A percentile compares a stretch with the other conserved stretches of the same genome.
phyloP scores from a whole-genome alignment of 768 basidiomycete species.

The Amanita jacksonii region DNA sequence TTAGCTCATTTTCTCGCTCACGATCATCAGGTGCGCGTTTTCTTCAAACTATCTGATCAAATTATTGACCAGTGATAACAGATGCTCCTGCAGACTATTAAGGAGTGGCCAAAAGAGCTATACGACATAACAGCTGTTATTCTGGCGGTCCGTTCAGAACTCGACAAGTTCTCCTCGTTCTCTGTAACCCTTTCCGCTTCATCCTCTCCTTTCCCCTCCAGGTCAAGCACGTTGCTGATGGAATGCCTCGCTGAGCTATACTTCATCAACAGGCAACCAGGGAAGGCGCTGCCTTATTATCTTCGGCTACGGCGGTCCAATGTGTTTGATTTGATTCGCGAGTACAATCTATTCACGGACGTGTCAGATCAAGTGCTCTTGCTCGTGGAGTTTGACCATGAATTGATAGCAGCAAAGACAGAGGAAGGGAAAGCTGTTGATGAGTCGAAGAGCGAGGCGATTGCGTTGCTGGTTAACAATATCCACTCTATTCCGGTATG shows the following conservation, averaged over 20 bases:
- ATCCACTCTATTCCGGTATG: constrained; percentile 91
- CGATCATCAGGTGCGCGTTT: constrained; percentile 51
- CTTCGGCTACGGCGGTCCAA: constrained; percentile 78
- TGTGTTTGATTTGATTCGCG: constrained; percentile 90
- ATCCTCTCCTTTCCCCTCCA: no score
- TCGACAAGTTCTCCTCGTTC: constrained; percentile 52
- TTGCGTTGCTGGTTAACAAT: constrained; percentile 83
- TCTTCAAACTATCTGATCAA: neutral
- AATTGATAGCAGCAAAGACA: constrained; percentile 57
- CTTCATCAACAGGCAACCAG: constrained; percentile 81
- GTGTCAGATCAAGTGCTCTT: constrained; percentile 90
- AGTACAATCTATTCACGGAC: constrained; percentile 89
- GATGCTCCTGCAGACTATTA: constrained; percentile 71
- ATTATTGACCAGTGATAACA: no score
- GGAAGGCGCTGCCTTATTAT: constrained; percentile 88
- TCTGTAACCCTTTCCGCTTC: constrained; percentile 31
- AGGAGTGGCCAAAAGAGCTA: constrained; percentile 84
- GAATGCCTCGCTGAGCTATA: constrained; percentile 93
- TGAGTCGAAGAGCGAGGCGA: constrained; percentile 60
- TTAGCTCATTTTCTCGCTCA: constrained; percentile 77
- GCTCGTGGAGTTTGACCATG: constrained; percentile 91
- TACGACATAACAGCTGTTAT: constrained; percentile 86
- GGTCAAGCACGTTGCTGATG: constrained; percentile 60
- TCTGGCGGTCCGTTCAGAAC: constrained; percentile 75
- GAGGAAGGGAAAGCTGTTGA: constrained; percentile 29